Conservation (phyloP, 2,329 filamentous ascomycete genomes). For the Botrytis elliptica region DNA sequence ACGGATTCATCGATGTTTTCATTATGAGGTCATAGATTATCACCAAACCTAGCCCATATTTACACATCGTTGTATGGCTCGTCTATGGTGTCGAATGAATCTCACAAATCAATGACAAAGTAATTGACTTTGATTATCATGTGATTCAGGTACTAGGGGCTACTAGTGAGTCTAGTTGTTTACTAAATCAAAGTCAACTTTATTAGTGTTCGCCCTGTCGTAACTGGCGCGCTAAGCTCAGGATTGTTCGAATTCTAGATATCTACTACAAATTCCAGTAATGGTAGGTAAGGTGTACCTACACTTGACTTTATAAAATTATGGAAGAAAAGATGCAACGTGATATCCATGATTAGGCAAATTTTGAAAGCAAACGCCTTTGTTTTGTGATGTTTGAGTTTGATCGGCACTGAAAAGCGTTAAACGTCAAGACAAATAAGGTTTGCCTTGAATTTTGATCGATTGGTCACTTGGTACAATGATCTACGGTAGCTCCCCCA, state of each 20-base stretch:
- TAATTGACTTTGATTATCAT: background rate
- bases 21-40: background rate
- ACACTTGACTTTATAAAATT: background rate
- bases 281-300: too few species aligned
- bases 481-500: background rate
- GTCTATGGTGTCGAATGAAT: background rate
- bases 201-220: background rate
- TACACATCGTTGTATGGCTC: background rate
- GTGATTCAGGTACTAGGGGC: background rate
- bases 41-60: background rate
- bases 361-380: background rate
- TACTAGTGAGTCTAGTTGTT: background rate
- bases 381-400: background rate
- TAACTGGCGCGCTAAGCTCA: background rate
- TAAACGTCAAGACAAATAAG: background rate
- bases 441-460: background rate
- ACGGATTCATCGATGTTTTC: background rate
- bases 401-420: background rate
- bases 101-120: background rate
- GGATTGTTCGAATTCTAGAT: background rate
- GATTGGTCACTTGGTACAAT: background rate
- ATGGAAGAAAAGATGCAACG: rapidly evolving
- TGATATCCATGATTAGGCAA: too few species aligned
- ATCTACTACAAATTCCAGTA: background rate
- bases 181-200: background rate